These are phyloP conservation scores for Tylopilus sp. DNA, from an alignment of 1,284 basidiomycete genomes.

Conservation along the genomic window DNA sequence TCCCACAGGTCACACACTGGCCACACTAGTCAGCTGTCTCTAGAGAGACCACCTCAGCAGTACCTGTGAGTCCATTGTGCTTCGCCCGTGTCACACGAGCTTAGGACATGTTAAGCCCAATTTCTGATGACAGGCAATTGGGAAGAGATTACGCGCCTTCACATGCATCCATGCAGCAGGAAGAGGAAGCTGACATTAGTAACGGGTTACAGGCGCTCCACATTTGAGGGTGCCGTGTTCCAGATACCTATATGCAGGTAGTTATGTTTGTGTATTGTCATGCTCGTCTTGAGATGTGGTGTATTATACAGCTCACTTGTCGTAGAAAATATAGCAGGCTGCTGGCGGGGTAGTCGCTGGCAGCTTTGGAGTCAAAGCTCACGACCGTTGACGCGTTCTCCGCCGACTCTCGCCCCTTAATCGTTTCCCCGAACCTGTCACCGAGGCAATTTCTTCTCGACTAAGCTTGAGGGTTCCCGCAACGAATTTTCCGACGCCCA, in stretches of 20 bases:
- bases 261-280: constrained; percentile 3
- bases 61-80: constrained; percentile 16
- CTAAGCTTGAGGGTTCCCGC: constrained; percentile 62
- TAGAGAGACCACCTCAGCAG: constrained; percentile 17
- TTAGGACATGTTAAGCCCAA: constrained; percentile 20
- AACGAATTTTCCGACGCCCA: constrained; percentile 73
- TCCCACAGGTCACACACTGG: constrained; percentile 28
- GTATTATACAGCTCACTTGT: not conserved
- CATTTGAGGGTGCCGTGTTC: constrained; percentile 15
- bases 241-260: constrained; percentile 11
- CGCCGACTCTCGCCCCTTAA: constrained; percentile 9
- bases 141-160: constrained; percentile 23
- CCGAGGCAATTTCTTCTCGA: constrained; percentile 51
- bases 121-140: constrained; percentile 28
- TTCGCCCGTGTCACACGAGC: constrained; percentile 1
- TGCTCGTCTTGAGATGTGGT: constrained; percentile 5
- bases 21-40: constrained; percentile 19
- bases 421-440: constrained; percentile 31
- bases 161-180: constrained; percentile 14
- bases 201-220: constrained; percentile 23
- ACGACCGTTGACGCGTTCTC: constrained; percentile 16
- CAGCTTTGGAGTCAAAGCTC: not conserved
- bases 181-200: constrained; percentile 24
- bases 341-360: not conserved
- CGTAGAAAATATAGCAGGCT: not conserved